Percentiles rank a stretch among this genome's conserved stretches.
Evolutionary conservation across 139 green algal genomes (phyloP).

Genomic region (Chlorella sp.): DNA sequence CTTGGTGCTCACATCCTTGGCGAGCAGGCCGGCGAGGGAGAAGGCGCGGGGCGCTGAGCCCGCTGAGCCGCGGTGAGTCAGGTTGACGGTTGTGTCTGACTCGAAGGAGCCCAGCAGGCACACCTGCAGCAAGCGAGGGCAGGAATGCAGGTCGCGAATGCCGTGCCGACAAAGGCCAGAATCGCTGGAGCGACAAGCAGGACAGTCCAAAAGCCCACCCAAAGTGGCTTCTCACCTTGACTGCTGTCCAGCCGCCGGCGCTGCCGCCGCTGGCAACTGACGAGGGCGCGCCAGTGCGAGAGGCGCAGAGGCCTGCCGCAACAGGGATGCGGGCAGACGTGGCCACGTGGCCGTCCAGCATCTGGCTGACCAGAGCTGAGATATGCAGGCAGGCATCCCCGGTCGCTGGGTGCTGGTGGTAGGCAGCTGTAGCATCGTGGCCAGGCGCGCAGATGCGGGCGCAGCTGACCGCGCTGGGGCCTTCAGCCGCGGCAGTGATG

Average conservation of each 20-base stretch:
- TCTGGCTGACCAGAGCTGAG: neutral
- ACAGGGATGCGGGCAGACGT: neutral
- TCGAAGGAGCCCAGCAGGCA: neutral
- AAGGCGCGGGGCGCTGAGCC: neutral
- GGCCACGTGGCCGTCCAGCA: neutral
- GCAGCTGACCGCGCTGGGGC: neutral
- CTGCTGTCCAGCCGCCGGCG: neutral
- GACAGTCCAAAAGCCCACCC: no score
- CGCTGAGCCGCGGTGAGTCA: neutral
- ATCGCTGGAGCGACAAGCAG: no score
- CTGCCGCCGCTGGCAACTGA: neutral
- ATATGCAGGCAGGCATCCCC: slow-evolving; percentile 25
- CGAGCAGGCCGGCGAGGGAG: neutral
- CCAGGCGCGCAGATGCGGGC: neutral
- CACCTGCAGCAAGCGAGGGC: neutral
- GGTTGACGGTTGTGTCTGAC: neutral
- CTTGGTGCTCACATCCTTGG: neutral
- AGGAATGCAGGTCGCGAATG: no score
- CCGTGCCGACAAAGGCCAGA: neutral
- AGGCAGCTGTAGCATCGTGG: neutral
- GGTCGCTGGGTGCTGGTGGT: slow-evolving; percentile 12
- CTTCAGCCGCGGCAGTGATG: neutral
- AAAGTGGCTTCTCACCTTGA: neutral
- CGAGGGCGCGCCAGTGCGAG: no score
- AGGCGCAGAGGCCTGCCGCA: neutral